Evolutionary conservation across 768 basidiomycete genomes (phyloP).

Genomic region (Mycena filopes): DNA sequence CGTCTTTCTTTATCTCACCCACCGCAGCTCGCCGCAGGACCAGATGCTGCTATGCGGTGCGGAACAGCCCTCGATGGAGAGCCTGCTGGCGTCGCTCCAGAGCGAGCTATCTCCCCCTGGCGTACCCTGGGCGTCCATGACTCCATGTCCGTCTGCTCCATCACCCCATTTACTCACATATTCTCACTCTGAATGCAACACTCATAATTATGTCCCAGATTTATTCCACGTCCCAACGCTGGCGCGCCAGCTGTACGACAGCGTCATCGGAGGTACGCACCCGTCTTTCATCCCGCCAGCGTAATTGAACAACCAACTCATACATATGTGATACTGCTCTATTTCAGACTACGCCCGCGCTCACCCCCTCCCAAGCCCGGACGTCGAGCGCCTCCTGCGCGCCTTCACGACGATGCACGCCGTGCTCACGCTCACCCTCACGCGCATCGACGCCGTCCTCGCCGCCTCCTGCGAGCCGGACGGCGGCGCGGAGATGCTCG

Average conservation of each 20-base stretch:
- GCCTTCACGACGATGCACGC: neutral
- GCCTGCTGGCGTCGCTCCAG: neutral
- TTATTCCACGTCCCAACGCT: conserved; percentile 12
- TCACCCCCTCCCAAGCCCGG: neutral
- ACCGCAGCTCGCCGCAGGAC: conserved; percentile 9
- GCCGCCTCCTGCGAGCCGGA: neutral
- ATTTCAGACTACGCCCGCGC: neutral
- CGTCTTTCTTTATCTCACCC: neutral
- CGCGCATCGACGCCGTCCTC: neutral
- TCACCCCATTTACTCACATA: neutral
- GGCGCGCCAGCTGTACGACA: conserved; percentile 5
- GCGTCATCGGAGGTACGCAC: conserved; percentile 12
- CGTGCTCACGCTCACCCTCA: neutral
- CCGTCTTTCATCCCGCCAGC: neutral
- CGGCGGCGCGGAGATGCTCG: neutral
- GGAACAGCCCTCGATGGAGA: conserved; percentile 9
- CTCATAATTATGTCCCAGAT: too few species aligned
- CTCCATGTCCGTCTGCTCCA: neutral
- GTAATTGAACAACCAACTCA: neutral
- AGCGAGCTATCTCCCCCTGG: too few species aligned
- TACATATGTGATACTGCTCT: too few species aligned
- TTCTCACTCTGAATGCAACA: neutral
- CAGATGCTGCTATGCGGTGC: conserved; percentile 19
- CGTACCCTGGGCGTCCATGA: neutral
- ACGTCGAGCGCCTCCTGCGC: neutral